A percentile compares a stretch with the other conserved stretches of the same genome.
Evolutionary conservation across 257 asterid species (phyloP).

Genomic region (Fraxinus excelsior): DNA sequence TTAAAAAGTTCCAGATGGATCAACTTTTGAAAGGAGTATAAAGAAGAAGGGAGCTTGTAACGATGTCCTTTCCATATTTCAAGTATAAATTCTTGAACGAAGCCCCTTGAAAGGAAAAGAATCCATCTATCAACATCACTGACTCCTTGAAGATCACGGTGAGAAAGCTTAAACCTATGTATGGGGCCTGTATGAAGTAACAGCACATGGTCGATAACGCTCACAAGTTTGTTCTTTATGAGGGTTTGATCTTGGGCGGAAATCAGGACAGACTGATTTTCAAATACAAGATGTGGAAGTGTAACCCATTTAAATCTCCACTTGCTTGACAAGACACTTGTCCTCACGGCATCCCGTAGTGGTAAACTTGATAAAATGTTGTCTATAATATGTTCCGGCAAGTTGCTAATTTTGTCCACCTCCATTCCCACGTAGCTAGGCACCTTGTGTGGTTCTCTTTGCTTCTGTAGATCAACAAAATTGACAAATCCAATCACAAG

Average conservation of each 20-base stretch:
- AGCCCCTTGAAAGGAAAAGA: conserved; percentile 81
- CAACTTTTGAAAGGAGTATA: conserved; percentile 69
- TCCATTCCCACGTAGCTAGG: conserved; percentile 50
- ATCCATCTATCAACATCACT: conserved; percentile 91
- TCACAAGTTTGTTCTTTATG: conserved; percentile 72
- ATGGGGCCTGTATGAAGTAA: conserved; percentile 85
- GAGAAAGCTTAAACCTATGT: conserved; percentile 86
- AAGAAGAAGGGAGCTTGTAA: conserved; percentile 82
- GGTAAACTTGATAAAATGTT: conserved; percentile 78
- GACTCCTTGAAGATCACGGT: conserved; percentile 91
- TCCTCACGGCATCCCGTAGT: conserved; percentile 83
- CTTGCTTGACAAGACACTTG: conserved; percentile 75
- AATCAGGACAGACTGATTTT: conserved; percentile 75
- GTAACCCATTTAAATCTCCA: conserved; percentile 97
- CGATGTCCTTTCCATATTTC: conserved; percentile 98
- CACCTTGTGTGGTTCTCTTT: conserved; percentile 56
- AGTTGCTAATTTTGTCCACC: conserved; percentile 66
- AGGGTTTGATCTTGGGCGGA: conserved; percentile 73
- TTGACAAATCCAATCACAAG: conserved; percentile 11
- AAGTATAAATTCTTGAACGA: conserved; percentile 75
- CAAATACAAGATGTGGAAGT: conserved; percentile 80
- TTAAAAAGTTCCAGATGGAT: conserved; percentile 88
- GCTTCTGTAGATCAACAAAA: conserved; percentile 60
- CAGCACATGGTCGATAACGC: conserved; percentile 79
- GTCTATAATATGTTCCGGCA: conserved; percentile 83